Percentiles rank a stretch among this genome's conserved stretches.
Evolutionary conservation across 2,329 filamentous ascomycete species (phyloP).

Genomic region (Botrytis elliptica): DNA sequence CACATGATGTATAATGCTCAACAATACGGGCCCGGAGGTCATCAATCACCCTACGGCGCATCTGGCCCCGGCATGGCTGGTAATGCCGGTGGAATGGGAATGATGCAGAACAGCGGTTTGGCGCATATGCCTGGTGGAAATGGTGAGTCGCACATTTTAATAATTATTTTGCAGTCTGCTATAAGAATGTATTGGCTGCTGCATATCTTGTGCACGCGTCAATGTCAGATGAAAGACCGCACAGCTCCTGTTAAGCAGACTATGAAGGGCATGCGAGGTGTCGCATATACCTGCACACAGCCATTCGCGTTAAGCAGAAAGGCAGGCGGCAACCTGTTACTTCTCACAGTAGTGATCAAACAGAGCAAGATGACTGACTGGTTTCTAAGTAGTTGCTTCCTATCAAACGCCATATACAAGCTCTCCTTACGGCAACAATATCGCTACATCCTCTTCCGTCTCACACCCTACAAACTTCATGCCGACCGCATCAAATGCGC

Average conservation of each 20-base stretch:
- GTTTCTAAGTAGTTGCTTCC: conserved; percentile 47
- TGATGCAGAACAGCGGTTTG: conserved; percentile 54
- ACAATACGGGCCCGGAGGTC: conserved; percentile 30
- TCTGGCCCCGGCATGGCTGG: conserved; percentile 34
- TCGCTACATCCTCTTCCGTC: conserved; percentile 40
- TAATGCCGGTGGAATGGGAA: conserved; percentile 44
- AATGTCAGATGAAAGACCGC: background rate
- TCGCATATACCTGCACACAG: conserved; percentile 9
- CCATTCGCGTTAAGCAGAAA: background rate
- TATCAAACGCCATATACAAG: conserved; percentile 59
- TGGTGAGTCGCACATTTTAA: conserved; percentile 37
- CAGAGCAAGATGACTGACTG: conserved; percentile 34
- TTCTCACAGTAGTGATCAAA: conserved; percentile 24
- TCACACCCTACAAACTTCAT: conserved; percentile 56
- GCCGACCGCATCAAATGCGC: conserved; percentile 51
- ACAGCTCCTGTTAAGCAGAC: background rate
- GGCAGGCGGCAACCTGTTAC: conserved; percentile 15
- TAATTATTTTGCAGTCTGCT: conserved; percentile 3
- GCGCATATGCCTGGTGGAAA: conserved; percentile 38
- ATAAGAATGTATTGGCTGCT: conserved; percentile 10
- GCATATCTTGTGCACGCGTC: conserved; percentile 7
- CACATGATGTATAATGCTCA: conserved; percentile 58
- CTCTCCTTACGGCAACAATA: conserved; percentile 51
- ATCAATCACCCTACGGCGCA: conserved; percentile 34
- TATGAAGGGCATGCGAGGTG: background rate